These are phyloP conservation scores for Datura wrightii DNA, from an alignment of 257 asterid genomes.

Conservation along the genomic window DNA sequence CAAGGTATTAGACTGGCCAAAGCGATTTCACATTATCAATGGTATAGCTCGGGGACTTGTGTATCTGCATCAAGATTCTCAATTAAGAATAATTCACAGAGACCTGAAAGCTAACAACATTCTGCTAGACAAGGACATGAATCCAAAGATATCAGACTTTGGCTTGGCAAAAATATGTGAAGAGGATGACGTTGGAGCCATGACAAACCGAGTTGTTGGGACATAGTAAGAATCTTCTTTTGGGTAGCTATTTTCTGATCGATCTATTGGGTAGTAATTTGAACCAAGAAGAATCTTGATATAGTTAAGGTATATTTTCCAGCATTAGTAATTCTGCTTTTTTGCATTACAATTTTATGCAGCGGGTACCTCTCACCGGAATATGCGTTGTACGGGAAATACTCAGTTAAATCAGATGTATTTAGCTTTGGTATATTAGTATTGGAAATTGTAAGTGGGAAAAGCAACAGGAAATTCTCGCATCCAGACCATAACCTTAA, in stretches of 20 bases:
- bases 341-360: background rate
- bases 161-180: slow-evolving; percentile 53
- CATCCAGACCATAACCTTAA: slow-evolving; percentile 37
- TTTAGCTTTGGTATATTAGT: slow-evolving; percentile 44
- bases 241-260: background rate
- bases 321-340: background rate
- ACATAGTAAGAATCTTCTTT: slow-evolving; percentile 47
- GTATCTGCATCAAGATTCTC: slow-evolving; percentile 66
- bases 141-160: slow-evolving; percentile 66
- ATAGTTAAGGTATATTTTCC: background rate
- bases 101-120: slow-evolving; percentile 64
- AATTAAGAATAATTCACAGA: slow-evolving; percentile 47
- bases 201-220: slow-evolving; percentile 54
- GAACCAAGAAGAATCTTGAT: too few relatives aligned
- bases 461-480: slow-evolving; percentile 38
- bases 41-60: slow-evolving; percentile 57
- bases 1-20: slow-evolving; percentile 50
- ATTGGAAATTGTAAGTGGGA: slow-evolving; percentile 44
- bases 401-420: slow-evolving; percentile 49
- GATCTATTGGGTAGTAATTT: background rate
- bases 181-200: slow-evolving; percentile 50
- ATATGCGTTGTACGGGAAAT: slow-evolving; percentile 37
- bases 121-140: slow-evolving; percentile 49
- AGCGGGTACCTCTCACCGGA: slow-evolving; percentile 48
- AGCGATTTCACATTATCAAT: slow-evolving; percentile 47